These are phyloP conservation scores for Arachnomyces sp. DNA, from an alignment of 2,329 filamentous ascomycete species.

Conservation along the genomic window DNA sequence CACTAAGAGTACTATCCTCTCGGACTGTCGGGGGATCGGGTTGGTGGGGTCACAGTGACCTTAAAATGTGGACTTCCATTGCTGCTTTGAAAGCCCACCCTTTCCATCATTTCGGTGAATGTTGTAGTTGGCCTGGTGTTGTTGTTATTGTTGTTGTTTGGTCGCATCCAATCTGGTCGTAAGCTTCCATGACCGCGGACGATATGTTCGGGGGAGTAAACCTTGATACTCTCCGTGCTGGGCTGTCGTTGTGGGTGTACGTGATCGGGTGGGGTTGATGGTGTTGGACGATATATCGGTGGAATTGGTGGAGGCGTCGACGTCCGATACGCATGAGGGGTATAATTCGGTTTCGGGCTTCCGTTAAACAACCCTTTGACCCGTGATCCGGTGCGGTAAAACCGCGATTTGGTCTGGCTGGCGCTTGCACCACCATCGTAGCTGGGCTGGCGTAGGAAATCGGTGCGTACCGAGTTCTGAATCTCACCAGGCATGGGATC, in stretches of 20 bases:
- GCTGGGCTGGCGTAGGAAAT: slow-evolving; percentile 32
- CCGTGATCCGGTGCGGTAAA: slow-evolving; percentile 28
- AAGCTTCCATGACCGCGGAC: slow-evolving; percentile 16
- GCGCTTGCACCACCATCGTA: slow-evolving; percentile 17
- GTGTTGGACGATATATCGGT: slow-evolving; percentile 3
- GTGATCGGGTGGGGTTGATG: slow-evolving; percentile 18
- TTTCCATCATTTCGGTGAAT: slow-evolving; percentile 32
- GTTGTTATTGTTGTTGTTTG: slow-evolving; percentile 20
- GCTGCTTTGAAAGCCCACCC: slow-evolving; percentile 26
- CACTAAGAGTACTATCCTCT: not conserved
- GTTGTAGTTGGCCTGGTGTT: slow-evolving; percentile 25
- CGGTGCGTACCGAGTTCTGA: slow-evolving; percentile 35
- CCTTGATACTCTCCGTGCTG: slow-evolving; percentile 40
- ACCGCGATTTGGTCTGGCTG: slow-evolving; percentile 22
- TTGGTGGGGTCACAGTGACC: slow-evolving; percentile 17
- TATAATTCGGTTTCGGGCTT: slow-evolving; percentile 9
- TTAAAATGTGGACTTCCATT: slow-evolving; percentile 23
- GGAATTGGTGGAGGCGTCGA: slow-evolving; percentile 20
- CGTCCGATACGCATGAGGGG: slow-evolving; percentile 14
- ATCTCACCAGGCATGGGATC: slow-evolving; percentile 35
- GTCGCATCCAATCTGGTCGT: slow-evolving; percentile 20
- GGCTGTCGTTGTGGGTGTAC: slow-evolving; percentile 19
- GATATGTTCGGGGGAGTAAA: slow-evolving; percentile 36
- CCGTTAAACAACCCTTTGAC: slow-evolving; percentile 31
- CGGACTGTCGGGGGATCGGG: not conserved